Percentiles rank a stretch among this genome's conserved stretches.
Conservation (phyloP, 306 rosid species). For the Fragaria ananassa region DNA sequence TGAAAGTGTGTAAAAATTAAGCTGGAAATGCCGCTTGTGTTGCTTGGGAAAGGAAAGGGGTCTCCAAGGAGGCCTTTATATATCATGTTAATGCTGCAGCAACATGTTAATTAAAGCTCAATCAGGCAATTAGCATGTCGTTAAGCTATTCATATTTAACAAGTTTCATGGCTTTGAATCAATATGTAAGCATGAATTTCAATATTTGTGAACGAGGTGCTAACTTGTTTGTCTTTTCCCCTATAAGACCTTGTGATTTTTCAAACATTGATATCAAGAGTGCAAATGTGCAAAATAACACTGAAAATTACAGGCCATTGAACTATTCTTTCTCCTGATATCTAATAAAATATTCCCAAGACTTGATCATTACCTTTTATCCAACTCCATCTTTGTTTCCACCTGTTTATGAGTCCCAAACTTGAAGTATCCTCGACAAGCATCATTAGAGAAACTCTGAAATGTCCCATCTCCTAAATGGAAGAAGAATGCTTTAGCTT, state of each 20-base stretch:
- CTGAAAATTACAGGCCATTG: conserved; percentile 29
- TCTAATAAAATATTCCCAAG: conserved; percentile 66
- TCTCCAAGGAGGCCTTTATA: not conserved
- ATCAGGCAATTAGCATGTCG: not conserved
- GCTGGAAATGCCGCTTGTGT: not conserved
- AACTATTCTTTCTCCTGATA: conserved; percentile 38
- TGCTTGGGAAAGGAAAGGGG: not conserved
- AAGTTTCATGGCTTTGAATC: not conserved
- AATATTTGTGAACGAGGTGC: not conserved
- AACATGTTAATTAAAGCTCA: not conserved
- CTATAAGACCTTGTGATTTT: not conserved
- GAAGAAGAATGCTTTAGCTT: conserved; percentile 60
- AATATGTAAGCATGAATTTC: not conserved
- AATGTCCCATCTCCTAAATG: conserved; percentile 57
- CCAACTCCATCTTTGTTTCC: conserved; percentile 42
- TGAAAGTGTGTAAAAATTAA: too few species aligned
- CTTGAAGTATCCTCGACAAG: conserved; percentile 49
- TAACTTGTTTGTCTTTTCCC: not conserved
- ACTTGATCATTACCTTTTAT: conserved; percentile 65
- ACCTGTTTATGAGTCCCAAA: conserved; percentile 48
- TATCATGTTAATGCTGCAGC: not conserved
- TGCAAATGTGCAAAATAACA: not conserved
- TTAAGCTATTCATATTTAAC: not conserved
- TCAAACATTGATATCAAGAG: not conserved
- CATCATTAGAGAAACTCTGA: conserved; percentile 57